phyloP scores from a whole-genome alignment of 257 asterid genomes.

The Agastache rugosa region DNA sequence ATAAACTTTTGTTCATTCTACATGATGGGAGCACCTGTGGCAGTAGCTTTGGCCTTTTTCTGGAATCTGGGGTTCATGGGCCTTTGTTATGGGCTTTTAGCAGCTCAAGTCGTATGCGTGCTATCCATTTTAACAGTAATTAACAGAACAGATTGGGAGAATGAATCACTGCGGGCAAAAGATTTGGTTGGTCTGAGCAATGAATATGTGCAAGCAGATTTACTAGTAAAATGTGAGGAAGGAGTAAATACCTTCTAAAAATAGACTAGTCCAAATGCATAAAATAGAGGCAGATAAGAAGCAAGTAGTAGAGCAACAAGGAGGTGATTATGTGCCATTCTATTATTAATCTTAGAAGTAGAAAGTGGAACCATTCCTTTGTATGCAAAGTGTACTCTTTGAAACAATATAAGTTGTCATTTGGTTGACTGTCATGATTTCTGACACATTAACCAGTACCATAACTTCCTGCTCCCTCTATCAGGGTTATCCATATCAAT shows the following conservation, averaged over 20 bases:
- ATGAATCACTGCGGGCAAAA: constrained; percentile 70
- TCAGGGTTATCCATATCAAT: not conserved
- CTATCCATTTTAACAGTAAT: constrained; percentile 68
- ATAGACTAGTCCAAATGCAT: constrained; percentile 27
- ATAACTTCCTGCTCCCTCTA: not conserved
- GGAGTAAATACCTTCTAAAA: constrained; percentile 43
- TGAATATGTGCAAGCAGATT: constrained; percentile 48
- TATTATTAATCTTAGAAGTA: constrained; percentile 20
- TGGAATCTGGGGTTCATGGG: constrained; percentile 78
- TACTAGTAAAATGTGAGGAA: constrained; percentile 56
- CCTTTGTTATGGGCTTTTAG: constrained; percentile 90
- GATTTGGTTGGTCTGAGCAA: constrained; percentile 66
- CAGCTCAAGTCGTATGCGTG: constrained; percentile 83
- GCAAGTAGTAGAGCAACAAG: constrained; percentile 9
- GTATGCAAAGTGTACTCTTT: constrained; percentile 29
- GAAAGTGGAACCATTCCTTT: constrained; percentile 30
- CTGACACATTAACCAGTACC: not conserved
- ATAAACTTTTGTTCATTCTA: constrained; percentile 86
- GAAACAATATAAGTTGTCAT: constrained; percentile 25
- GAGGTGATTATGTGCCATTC: constrained; percentile 30
- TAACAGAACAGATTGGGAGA: constrained; percentile 79
- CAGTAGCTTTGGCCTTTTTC: constrained; percentile 68
- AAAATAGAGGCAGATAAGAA: constrained; percentile 28
- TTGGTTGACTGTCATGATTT: constrained; percentile 23
- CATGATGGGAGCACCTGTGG: constrained; percentile 87